Evolutionary conservation across 2,329 filamentous ascomycete genomes (phyloP), one percentile per base, ranked within the genome.

Genomic region (Nigrospora oryzae): DNA sequence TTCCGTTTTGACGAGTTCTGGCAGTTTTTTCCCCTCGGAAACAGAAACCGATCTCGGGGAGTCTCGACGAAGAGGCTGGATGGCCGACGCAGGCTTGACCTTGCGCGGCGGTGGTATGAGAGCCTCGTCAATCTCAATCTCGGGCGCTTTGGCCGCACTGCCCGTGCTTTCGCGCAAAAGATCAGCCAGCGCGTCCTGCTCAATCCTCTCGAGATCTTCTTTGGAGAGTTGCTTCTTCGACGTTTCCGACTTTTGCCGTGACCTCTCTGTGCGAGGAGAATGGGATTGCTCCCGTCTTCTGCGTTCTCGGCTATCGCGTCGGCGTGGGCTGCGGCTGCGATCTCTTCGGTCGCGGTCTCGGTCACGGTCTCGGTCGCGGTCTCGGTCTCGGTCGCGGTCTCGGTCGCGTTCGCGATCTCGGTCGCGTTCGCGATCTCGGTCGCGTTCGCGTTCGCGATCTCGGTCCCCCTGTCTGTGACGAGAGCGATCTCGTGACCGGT

Each of bases 131-230:
- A 80, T 64, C 51, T 81, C 77, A 38, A 78, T 55, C 52, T 80
- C 77, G 8, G 70, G 72, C 44, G 73, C 68, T 47, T 73, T 71
- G 3, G 66, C 62, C 4, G 66, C 59, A 23, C 67, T 64, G 37
- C 70, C 70, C 43, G 71, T 77, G 59, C 76, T 80, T 53, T 81
- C 77, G n/a, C 77, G 69, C 12, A 81, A 59, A 13, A 81, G 66
- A 48, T 81, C 74, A 16, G 72, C 74, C 47, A 81, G 61, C 2
- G 77, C 77, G 51, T 79, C 74, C 53, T 74, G 70, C 53, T 81
- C 77, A 8, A 81, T 66, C 15, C 70, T 67, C 44, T 79, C 71
- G 23, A 75, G 70, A 35, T 81, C 76, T 51, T 81, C 77, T 48
- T 78, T 73, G 7, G 75, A 74, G 11, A 81, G 67, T 40, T 74